These are phyloP conservation scores for Metarhizium robertsii DNA, from an alignment of 2,329 filamentous ascomycete species.

Conservation along the genomic window DNA sequence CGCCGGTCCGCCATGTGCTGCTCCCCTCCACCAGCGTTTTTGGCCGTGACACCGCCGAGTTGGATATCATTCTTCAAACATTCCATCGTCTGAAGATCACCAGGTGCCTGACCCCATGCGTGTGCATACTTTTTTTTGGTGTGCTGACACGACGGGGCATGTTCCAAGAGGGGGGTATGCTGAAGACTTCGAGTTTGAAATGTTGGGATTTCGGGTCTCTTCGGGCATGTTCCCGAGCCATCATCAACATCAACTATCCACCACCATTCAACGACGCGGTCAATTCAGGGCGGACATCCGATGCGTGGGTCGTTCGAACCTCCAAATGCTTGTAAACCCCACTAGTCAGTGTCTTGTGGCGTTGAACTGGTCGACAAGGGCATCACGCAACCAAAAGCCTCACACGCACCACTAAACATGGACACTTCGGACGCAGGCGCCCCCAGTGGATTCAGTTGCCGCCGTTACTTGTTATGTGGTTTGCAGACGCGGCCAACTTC, in stretches of 20 bases:
- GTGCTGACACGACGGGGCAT: not conserved
- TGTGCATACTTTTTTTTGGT: not conserved
- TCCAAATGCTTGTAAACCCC: not conserved
- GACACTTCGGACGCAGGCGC: not conserved
- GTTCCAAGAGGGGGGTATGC: not conserved
- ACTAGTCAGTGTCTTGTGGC: constrained; percentile 1
- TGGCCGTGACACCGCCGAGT: constrained; percentile 1
- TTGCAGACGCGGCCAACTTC: not conserved
- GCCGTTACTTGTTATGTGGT: not conserved
- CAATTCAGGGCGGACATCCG: not conserved
- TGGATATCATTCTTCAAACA: not conserved
- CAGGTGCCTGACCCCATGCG: not conserved
- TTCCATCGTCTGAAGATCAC: constrained; percentile 1
- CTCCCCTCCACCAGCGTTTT: not conserved
- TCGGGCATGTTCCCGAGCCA: not conserved
- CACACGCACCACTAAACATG: constrained; percentile 4
- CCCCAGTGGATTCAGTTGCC: constrained; percentile 1
- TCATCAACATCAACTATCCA: not conserved
- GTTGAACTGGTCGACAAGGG: constrained; percentile 2
- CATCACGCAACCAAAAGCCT: constrained; percentile 1
- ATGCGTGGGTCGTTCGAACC: constrained; percentile 1
- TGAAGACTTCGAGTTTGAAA: not conserved
- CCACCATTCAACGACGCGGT: not conserved
- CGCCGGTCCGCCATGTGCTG: not conserved
- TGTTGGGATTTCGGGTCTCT: not conserved